Evolutionary conservation across 2,329 filamentous ascomycete species (phyloP).

Genomic region (Rutstroemia sydowiana): DNA sequence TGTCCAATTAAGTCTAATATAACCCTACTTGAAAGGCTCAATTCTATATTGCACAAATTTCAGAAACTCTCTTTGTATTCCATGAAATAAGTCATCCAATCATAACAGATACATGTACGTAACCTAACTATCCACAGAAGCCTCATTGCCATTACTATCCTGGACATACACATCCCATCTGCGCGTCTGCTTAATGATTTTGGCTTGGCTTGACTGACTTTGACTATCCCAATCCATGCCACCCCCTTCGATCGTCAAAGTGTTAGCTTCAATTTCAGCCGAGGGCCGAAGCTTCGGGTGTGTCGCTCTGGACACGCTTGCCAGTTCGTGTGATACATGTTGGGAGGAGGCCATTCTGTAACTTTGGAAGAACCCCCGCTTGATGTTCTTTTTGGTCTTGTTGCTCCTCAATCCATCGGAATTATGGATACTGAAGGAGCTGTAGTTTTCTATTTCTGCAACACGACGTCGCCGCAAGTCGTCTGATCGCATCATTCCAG

Average conservation of each 20-base stretch:
- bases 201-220: conserved; percentile 7
- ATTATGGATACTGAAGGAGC: not conserved
- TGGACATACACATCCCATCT: not conserved
- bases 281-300: too few relatives aligned
- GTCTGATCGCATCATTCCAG: conserved; percentile 2
- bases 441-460: not conserved
- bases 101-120: not conserved
- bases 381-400: too few relatives aligned
- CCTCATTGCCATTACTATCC: not conserved
- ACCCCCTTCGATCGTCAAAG: not conserved
- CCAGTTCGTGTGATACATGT: too few relatives aligned
- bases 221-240: not conserved
- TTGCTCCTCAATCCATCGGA: not conserved
- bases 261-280: too few relatives aligned
- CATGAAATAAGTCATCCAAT: not conserved
- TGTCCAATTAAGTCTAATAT: too few relatives aligned
- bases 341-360: too few relatives aligned
- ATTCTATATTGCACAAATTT: too few relatives aligned
- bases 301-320: too few relatives aligned
- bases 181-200: not conserved
- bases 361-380: too few relatives aligned
- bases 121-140: not conserved
- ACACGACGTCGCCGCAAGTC: conserved; percentile 2
- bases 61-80: too few relatives aligned
- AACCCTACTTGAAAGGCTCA: too few relatives aligned